These are phyloP conservation scores for Nicotiana knightiana DNA, from an alignment of 257 asterid species.

Conservation along the genomic window DNA sequence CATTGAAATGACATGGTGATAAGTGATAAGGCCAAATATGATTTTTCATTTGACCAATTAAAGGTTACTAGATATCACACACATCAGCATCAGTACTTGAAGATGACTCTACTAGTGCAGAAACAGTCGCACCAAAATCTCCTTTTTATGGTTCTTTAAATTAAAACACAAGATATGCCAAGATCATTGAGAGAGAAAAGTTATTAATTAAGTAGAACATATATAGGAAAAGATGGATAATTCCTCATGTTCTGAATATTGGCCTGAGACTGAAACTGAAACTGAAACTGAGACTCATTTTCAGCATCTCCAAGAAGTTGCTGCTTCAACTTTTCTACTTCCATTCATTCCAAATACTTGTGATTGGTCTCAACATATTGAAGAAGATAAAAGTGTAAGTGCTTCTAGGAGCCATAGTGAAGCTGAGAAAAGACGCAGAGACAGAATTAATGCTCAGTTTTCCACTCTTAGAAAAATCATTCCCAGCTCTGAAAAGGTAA, in stretches of 20 bases:
- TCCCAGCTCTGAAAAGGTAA: constrained; percentile 78
- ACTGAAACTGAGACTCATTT: not conserved
- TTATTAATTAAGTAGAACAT: not conserved
- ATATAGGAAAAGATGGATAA: constrained; percentile 25
- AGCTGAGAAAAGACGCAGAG: constrained; percentile 87
- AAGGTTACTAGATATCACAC: constrained; percentile 26
- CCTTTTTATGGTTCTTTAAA: not conserved
- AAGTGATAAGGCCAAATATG: constrained; percentile 44
- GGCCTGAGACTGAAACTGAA: not conserved
- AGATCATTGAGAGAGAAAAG: not conserved
- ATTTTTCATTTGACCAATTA: constrained; percentile 42
- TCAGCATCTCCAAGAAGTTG: not conserved
- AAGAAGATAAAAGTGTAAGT: constrained; percentile 28
- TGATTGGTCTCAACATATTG: constrained; percentile 25
- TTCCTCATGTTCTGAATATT: not conserved
- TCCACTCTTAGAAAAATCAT: constrained; percentile 66
- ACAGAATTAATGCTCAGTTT: constrained; percentile 75
- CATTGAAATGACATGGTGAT: constrained; percentile 40
- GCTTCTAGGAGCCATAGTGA: constrained; percentile 68
- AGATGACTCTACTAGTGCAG: constrained; percentile 12
- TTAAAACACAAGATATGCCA: not conserved
- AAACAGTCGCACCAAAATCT: not conserved
- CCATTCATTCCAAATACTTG: constrained; percentile 21
- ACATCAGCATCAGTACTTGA: constrained; percentile 41
- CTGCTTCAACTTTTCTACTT: constrained; percentile 8